Conservation (phyloP, 1,284 basidiomycete species). For the Melampsora medusae region DNA sequence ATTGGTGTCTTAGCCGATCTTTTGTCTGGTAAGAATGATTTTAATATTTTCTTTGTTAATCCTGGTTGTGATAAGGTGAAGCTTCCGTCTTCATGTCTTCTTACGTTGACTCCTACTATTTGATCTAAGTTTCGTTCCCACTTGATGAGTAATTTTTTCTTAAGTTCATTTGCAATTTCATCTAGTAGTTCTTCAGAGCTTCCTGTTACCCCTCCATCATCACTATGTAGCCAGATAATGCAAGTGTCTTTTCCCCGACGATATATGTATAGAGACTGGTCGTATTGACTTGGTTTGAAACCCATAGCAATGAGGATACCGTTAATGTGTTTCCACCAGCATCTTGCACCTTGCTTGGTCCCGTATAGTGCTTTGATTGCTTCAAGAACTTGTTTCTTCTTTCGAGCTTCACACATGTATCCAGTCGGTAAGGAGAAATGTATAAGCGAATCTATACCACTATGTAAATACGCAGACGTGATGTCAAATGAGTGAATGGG, state of each 20-base stretch:
- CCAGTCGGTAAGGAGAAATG: no score
- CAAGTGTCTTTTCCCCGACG: not conserved
- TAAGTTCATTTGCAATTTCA: no score
- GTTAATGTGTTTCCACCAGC: slow-evolving; percentile 19
- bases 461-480: no score
- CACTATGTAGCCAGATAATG: not conserved
- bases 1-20: no score
- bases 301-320: not conserved
- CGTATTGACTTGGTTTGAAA: not conserved
- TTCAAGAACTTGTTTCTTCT: no score
- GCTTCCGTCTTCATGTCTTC: not conserved
- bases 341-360: slow-evolving; percentile 6
- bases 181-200: no score
- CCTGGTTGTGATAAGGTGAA: not conserved
- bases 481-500: not conserved
- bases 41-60: not conserved
- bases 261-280: not conserved
- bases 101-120: slow-evolving; percentile 4
- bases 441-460: no score
- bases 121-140: not conserved
- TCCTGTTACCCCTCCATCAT: not conserved
- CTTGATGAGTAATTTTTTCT: not conserved
- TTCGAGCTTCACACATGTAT: no score
- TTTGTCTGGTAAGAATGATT: no score
- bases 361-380: slow-evolving; percentile 13